A percentile compares a stretch with the other conserved stretches of the same genome.
These are phyloP conservation scores for Pseudogymnoascus sp. DNA, from an alignment of 2,329 filamentous ascomycete genomes.

Conservation along the genomic window DNA sequence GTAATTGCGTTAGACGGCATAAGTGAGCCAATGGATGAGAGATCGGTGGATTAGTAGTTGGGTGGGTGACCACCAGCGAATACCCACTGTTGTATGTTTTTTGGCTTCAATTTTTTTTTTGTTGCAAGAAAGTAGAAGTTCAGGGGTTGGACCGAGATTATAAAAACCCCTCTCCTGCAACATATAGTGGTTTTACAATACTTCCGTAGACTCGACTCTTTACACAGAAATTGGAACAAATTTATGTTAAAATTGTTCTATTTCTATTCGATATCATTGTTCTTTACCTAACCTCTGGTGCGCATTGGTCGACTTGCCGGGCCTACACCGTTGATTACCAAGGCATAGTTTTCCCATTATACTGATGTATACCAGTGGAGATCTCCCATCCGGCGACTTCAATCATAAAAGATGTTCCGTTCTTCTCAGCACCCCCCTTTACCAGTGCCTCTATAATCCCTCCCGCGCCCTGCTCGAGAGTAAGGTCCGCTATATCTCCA, in stretches of 20 bases:
- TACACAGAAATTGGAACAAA: too few species aligned
- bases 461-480: conserved; percentile 6
- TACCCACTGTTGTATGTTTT: too few species aligned
- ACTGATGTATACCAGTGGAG: conserved; percentile 8
- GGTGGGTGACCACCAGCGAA: too few species aligned
- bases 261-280: neutral
- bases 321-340: conserved; percentile 4
- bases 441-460: conserved; percentile 5
- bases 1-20: neutral
- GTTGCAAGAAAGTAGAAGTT: too few species aligned
- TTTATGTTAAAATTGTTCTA: too few species aligned
- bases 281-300: neutral
- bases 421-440: neutral
- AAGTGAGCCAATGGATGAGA: too few species aligned
- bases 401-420: conserved; percentile 12
- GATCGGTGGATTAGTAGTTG: too few species aligned
- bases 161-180: too few species aligned
- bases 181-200: too few species aligned
- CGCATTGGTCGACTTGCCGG: neutral
- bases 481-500: conserved; percentile 8
- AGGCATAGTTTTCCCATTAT: conserved; percentile 3
- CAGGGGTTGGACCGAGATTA: too few species aligned
- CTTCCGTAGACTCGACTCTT: too few species aligned
- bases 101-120: too few species aligned
- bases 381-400: conserved; percentile 13